Base-by-base conservation (phyloP, 352 stramenopile species). In the Phytopythium delawarense region DNA sequence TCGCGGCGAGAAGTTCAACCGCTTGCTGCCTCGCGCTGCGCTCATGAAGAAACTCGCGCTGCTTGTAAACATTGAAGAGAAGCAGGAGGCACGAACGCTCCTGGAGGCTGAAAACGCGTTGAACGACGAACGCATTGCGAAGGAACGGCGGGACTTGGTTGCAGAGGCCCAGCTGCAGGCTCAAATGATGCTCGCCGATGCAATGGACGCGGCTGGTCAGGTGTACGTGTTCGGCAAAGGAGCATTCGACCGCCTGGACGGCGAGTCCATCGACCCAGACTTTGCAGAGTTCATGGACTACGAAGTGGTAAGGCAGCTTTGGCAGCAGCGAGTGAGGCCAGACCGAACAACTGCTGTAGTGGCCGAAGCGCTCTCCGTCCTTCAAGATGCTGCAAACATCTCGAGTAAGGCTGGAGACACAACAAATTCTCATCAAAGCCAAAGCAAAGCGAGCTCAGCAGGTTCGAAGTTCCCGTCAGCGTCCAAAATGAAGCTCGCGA, bases 281-380 rank as follows among this genome's bases (percentile, higher is more conserved):
- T 89, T 88, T 57, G 67, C 86, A 45, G 84, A 93, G 21, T 92
- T 89, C 53, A 87, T 90, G 71, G 78, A 91, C 16, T 92, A 87
- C 59, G 70, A 76, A 6, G 48, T 70, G 23, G 53, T 93, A 16
- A 66, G 72, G 30, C 63, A 82, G 45, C 56, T 93, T 7, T 93
- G 82, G 80, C 68, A 71, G 4, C 57, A 75, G 11, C 80, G 84
- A n/a, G 73, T 93, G 13, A 74, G 63, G 28, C 79, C 51, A 62
- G 53, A 44, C 54, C 35, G 42, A 30, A 60, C 37, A 0, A 34
- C 55, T 23, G 23, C 40, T 30, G 55, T 60, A 6, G 39, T 60
- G 20, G 55, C 23, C 7, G 55, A 60, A 15, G 55, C 55, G 4
- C 40, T 60, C 0, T 40, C 23, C 2, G 28, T 51, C 7, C 23